phyloP scores from a whole-genome alignment of 2,329 filamentous ascomycete genomes.

The Colletotrichum tofieldiae region DNA sequence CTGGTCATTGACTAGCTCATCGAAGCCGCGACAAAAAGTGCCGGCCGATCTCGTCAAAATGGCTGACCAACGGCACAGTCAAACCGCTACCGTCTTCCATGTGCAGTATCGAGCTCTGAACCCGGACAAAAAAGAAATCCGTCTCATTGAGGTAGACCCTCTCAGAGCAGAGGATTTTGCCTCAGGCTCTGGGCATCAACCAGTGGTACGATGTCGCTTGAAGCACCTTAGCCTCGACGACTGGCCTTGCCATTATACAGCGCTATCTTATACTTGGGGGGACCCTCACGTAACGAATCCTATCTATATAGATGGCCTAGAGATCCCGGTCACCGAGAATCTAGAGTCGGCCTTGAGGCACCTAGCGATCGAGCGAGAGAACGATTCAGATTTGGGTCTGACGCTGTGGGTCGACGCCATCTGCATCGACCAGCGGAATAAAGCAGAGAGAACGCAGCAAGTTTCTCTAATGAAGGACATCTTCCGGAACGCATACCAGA shows the following conservation, averaged over 20 bases:
- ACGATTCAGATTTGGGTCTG: neutral
- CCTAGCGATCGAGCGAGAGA: neutral
- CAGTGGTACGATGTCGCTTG: constrained; percentile 6
- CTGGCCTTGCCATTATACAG: neutral
- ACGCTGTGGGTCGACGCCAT: constrained; percentile 27
- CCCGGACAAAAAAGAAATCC: neutral
- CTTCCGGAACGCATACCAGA: neutral
- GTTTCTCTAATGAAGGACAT: constrained; percentile 13
- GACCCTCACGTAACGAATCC: neutral
- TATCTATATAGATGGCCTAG: neutral
- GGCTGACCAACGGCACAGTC: neutral
- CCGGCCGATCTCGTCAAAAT: neutral
- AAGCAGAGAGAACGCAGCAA: constrained; percentile 6
- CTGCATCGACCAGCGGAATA: constrained; percentile 18
- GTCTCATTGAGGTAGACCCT: constrained; percentile 14
- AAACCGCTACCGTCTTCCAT: neutral
- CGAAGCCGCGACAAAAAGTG: no score
- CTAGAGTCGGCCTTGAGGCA: constrained; percentile 11
- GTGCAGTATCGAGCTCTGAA: neutral
- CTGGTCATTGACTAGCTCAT: neutral
- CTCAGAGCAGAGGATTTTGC: neutral
- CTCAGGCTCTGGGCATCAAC: neutral
- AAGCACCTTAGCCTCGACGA: constrained; percentile 5
- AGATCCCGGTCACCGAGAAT: constrained; percentile 9
- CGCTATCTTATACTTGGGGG: constrained; percentile 24